Evolutionary conservation across 2,329 filamentous ascomycete species (phyloP), one percentile per base, ranked within the genome.

Genomic region (Curvularia spicifera): DNA sequence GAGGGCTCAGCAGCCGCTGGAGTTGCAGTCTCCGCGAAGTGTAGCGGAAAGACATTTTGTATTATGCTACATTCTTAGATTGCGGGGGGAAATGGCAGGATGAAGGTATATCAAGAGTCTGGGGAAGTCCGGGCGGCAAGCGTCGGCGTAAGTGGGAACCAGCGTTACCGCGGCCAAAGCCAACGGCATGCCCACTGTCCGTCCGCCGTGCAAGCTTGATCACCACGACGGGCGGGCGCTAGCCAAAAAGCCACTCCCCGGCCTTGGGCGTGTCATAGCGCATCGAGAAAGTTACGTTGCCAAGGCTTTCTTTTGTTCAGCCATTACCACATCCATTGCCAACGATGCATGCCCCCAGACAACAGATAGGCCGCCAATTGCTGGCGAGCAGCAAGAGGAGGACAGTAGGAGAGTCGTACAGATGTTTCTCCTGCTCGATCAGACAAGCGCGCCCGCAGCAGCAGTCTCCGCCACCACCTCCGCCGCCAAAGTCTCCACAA

Each of bases 391-490:
- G 60, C 12, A 65, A 54, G 54, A 65, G 59, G 31, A 58, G 57
- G 1, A 46, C 59, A 12, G 31, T 26, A 35, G 57, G 63, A 50
- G 61, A 68, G 47, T 75, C 79, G 20, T 81, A 80, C 55, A 77
- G 83, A 56, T 83, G 81, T 66, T 83, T 85, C 61, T 84, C 83
- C 31, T 84, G 80, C 70, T 78, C 82, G 1, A 64, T 74, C 48
- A 79, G 74, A 64, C 64, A 72, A 53, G 67, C 76, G 43, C 76
- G 80, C 59, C 73, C 77, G 57, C 65, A 75, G 72, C 58, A 66
- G 66, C 71, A 79, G 55, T 71, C 49, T 7, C 13, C 35, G n/a
- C n/a, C 48, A 5, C 48, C 48, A 7, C 49, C 71, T 37, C 71
- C 48, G 9, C 48, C 72, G 62, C 71, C 70, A 42, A 73, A 72